A percentile compares a stretch with the other conserved stretches of the same genome.
These are phyloP conservation scores for Coemansia sp. DNA, from an alignment of 192 early-diverging fungal genomes.

Conservation along the genomic window DNA sequence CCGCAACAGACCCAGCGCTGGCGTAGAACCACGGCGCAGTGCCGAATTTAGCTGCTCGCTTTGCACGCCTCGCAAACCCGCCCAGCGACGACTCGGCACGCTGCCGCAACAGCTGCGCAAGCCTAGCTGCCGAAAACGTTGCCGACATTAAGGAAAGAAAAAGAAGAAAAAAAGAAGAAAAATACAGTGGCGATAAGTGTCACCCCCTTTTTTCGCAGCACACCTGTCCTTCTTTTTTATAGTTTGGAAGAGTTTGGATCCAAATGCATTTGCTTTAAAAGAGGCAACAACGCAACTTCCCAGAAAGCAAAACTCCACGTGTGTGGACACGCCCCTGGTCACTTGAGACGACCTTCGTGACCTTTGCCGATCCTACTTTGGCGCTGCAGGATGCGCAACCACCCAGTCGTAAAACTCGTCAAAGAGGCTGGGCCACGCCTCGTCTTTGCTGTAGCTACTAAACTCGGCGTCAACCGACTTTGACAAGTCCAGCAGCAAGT, in stretches of 20 bases:
- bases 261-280: background rate
- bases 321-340: background rate
- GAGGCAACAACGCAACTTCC: too few relatives aligned
- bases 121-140: conserved; percentile 29
- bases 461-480: conserved; percentile 13
- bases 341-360: too few relatives aligned
- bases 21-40: conserved; percentile 32
- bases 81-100: conserved; percentile 13
- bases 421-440: conserved; percentile 48
- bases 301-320: conserved; percentile 11
- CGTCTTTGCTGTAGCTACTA: conserved; percentile 39
- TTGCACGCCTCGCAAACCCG: conserved; percentile 16
- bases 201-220: too few relatives aligned
- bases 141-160: conserved; percentile 25
- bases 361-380: background rate
- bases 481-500: conserved; percentile 39
- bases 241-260: too few relatives aligned
- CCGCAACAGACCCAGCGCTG: conserved; percentile 14
- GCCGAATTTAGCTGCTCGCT: conserved; percentile 22
- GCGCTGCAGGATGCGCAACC: background rate
- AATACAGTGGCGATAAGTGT: background rate
- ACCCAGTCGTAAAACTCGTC: conserved; percentile 47
- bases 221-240: background rate
- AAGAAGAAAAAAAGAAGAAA: background rate
- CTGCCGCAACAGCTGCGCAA: conserved; percentile 30